Evolutionary conservation across 495 filamentous ascomycete genomes (phyloP).

Genomic region (Schizothecium vesticola): DNA sequence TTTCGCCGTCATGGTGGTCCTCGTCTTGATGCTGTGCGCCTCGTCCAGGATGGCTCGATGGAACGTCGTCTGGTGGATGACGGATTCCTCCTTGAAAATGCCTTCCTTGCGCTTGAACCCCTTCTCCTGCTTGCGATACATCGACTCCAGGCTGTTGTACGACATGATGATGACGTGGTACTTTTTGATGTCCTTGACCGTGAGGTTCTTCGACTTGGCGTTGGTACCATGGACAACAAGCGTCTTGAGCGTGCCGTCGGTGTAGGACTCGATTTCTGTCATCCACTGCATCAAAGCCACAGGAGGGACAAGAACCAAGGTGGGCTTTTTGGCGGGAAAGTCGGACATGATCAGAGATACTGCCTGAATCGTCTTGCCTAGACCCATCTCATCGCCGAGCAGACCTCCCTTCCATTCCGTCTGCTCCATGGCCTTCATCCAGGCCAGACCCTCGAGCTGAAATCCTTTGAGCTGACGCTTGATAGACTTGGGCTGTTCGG

Average conservation of each 20-base stretch:
- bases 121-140: conserved; percentile 87
- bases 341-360: conserved; percentile 97
- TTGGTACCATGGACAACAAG: conserved; percentile 87
- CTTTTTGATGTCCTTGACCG: conserved; percentile 64
- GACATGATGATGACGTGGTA: conserved; percentile 96
- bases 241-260: conserved; percentile 80
- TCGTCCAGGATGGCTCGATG: conserved; percentile 94
- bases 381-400: conserved; percentile 94
- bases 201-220: conserved; percentile 68
- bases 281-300: conserved; percentile 98
- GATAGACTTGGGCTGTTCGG: conserved; percentile 72
- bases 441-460: conserved; percentile 86
- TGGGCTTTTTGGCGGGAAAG: conserved; percentile 73
- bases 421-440: conserved; percentile 87
- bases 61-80: conserved; percentile 79
- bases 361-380: conserved; percentile 97
- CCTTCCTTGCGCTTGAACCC: conserved; percentile 77
- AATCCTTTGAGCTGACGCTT: conserved; percentile 80
- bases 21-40: conserved; percentile 91
- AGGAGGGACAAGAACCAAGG: conserved; percentile 86
- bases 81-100: conserved; percentile 67
- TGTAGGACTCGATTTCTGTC: conserved; percentile 87
- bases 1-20: conserved; percentile 83
- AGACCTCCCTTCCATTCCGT: conserved; percentile 81
- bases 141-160: conserved; percentile 86